phyloP scores from a whole-genome alignment of 768 basidiomycete species.

The Kwoniella sp. region DNA sequence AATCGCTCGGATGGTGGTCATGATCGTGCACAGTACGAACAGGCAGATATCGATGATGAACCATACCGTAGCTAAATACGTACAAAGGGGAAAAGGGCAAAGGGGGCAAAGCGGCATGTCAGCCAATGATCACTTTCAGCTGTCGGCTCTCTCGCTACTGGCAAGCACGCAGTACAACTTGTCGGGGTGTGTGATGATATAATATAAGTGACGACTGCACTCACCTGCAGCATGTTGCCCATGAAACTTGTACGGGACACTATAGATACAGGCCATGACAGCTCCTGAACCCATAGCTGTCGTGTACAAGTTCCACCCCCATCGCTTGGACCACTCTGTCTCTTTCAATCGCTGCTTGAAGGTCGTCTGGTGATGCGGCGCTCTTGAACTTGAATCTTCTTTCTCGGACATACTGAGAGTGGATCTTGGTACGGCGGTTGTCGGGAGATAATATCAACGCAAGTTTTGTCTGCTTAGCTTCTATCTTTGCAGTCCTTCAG shows the following conservation, averaged over 20 bases:
- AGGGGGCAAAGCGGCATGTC: too few relatives aligned
- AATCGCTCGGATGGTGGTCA: slow-evolving; percentile 11
- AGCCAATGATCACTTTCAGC: too few relatives aligned
- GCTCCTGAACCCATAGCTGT: slow-evolving; percentile 8
- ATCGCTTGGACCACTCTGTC: slow-evolving; percentile 11
- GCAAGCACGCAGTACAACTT: too few relatives aligned
- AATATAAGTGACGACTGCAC: too few relatives aligned
- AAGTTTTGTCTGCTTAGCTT: too few relatives aligned
- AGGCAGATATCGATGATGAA: not conserved
- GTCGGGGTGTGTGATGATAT: too few relatives aligned
- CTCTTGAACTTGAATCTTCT: not conserved
- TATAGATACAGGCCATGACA: slow-evolving; percentile 7
- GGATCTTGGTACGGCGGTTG: not conserved
- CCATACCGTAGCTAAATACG: slow-evolving; percentile 8
- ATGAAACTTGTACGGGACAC: slow-evolving; percentile 3
- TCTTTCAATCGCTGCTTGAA: slow-evolving; percentile 1
- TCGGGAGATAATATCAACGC: too few relatives aligned
- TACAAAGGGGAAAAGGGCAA: too few relatives aligned
- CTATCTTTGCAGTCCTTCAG: too few relatives aligned
- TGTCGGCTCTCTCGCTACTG: too few relatives aligned
- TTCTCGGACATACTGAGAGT: not conserved
- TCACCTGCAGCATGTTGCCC: slow-evolving; percentile 2
- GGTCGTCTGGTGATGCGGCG: not conserved
- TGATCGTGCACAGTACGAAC: not conserved
- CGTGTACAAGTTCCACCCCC: slow-evolving; percentile 6